Base-by-base conservation (phyloP, 2,329 filamentous ascomycete genomes). In the Cladosporium sp. region DNA sequence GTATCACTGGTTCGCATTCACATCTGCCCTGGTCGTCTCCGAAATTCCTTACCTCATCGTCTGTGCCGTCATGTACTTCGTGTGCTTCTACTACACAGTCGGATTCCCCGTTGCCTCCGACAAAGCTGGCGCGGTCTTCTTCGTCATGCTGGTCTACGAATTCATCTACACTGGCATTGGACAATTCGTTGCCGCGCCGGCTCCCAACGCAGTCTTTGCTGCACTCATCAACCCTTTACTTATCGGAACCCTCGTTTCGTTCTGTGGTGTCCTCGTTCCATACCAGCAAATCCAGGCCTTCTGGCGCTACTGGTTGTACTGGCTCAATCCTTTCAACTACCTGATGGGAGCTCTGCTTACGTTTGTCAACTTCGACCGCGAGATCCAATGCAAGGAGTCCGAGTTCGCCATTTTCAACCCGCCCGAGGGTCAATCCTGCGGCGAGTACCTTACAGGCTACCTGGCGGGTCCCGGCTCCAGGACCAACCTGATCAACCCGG, bases 1-100 rank as follows among this genome's bases (percentile, higher is more conserved):
- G 1, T 91, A 90, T 69, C 86, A 83, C 1, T 90, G 86, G 86
- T 74, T 79, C 54, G 81, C 78, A 0, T 89, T 90, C 66, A 78
- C 88, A 63, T 70, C 84, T 1, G 78, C 83, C 59, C 85, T 87
- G 58, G 78, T 89, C 52, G 51, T 86, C 3, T 83, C 85, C 39
- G 86, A 90, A 65, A 73, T 89, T 1, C 84, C 85, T 0, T 90
- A 77, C 66, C 74, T 80, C 30, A 71, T 80, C 18, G 50, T 88
- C 15, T 80, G 82, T 3, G 82, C 77, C 7, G 67, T 86, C 15
- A 77, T 82, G 56, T 48, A 51, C 43, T 78, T 69, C 50, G 65
- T 71, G 0, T 62, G 58, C 43, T 66, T 59, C 54, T 67, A 67
- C 60, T 67, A 56, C 50, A 64, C 63, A 1, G 59, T 59, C 15